phyloP scores from a whole-genome alignment of 1,284 basidiomycete genomes.

The Sanghuangporus sanghuang region DNA sequence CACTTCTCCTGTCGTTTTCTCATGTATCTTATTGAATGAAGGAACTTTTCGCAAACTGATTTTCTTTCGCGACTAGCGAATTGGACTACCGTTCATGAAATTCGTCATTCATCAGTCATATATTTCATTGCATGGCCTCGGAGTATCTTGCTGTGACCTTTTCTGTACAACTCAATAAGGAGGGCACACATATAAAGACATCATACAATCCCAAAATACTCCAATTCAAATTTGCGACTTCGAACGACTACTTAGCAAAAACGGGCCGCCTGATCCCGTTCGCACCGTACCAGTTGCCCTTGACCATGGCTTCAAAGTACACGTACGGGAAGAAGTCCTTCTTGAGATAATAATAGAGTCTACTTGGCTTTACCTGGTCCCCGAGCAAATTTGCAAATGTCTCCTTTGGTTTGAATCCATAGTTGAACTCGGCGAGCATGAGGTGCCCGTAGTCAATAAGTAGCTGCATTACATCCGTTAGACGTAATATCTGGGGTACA shows the following conservation, averaged over 20 bases:
- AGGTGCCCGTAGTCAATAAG: constrained; percentile 83
- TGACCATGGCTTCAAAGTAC: constrained; percentile 85
- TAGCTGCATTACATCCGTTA: constrained; percentile 38
- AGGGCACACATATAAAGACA: too few species aligned
- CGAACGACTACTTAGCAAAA: constrained; percentile 18
- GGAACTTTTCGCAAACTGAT: not conserved
- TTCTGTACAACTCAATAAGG: not conserved
- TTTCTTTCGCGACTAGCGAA: not conserved
- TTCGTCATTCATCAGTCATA: too few species aligned
- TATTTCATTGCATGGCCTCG: not conserved
- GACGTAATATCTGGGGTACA: too few species aligned
- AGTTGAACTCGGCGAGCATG: constrained; percentile 89
- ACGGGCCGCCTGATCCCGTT: constrained; percentile 47
- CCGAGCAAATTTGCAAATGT: constrained; percentile 64
- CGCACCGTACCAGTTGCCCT: constrained; percentile 66
- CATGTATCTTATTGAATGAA: not conserved
- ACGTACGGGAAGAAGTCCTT: constrained; percentile 88
- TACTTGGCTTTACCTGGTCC: constrained; percentile 66
- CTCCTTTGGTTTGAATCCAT: constrained; percentile 84
- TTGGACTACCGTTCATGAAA: too few species aligned
- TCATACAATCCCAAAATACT: too few species aligned
- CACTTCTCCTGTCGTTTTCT: not conserved
- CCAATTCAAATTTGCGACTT: too few species aligned
- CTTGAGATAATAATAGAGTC: constrained; percentile 88
- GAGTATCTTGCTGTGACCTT: not conserved